Evolutionary conservation across 2,329 filamentous ascomycete genomes (phyloP).

Genomic region (Apiospora malaysiana): DNA sequence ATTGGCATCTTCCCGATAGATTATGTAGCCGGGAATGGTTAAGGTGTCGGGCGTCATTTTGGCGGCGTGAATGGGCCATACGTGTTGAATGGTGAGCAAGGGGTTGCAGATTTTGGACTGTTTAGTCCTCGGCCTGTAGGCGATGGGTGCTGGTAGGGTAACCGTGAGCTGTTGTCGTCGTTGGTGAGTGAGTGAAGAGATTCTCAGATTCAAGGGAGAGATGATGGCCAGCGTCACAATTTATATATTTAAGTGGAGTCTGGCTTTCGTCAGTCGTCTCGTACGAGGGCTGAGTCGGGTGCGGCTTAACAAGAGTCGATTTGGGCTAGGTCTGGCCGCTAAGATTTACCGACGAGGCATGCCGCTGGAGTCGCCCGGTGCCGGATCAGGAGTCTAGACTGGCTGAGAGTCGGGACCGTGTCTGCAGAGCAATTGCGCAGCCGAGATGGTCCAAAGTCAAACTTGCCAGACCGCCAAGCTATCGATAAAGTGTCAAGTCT

Average conservation of each 20-base stretch:
- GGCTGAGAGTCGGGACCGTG: background rate
- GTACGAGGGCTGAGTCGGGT: background rate
- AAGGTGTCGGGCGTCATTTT: constrained; percentile 50
- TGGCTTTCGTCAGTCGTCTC: background rate
- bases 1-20: constrained; percentile 50
- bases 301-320: background rate
- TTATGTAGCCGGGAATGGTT: constrained; percentile 52
- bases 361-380: background rate
- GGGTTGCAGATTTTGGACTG: background rate
- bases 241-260: background rate
- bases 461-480: background rate
- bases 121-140: background rate
- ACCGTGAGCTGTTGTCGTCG: background rate
- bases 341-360: background rate
- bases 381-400: too few relatives aligned
- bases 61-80: constrained; percentile 27
- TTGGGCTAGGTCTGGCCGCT: background rate
- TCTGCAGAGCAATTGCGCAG: background rate
- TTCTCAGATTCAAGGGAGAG: background rate
- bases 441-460: background rate
- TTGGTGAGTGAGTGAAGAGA: background rate
- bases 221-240: background rate
- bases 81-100: background rate
- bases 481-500: too few relatives aligned
- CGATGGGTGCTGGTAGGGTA: background rate